Percentiles rank a stretch among this genome's conserved stretches.
These are phyloP conservation scores for Gamsiella multidivaricata DNA, from an alignment of 192 early-diverging fungal genomes.

Conservation along the genomic window DNA sequence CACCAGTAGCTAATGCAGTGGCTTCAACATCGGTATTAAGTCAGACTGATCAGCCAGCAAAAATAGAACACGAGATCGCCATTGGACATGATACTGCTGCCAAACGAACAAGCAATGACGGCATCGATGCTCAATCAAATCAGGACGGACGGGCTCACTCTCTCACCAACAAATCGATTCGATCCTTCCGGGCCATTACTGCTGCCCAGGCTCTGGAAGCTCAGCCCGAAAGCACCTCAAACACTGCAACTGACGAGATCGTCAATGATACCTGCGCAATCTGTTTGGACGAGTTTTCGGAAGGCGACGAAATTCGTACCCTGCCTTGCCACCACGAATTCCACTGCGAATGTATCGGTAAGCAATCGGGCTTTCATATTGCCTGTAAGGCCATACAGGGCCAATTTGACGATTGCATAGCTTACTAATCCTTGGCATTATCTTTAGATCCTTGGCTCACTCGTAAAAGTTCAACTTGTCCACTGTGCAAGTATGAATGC, in stretches of 20 bases:
- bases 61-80: neutral
- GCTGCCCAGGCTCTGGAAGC: slow-evolving; percentile 32
- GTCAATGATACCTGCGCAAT: slow-evolving; percentile 55
- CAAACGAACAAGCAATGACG: neutral
- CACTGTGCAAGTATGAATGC: slow-evolving; percentile 56
- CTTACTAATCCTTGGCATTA: neutral
- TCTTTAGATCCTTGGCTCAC: slow-evolving; percentile 54
- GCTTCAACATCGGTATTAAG: neutral
- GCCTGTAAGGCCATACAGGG: neutral
- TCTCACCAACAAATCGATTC: slow-evolving; percentile 21
- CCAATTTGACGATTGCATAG: no score
- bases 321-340: slow-evolving; percentile 55
- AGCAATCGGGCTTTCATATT: neutral
- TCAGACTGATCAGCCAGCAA: neutral
- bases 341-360: slow-evolving; percentile 57
- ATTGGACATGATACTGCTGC: neutral
- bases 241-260: neutral
- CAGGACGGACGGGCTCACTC: neutral
- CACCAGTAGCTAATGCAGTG: neutral
- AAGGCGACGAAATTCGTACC: slow-evolving; percentile 45
- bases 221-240: neutral
- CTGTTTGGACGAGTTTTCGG: slow-evolving; percentile 54
- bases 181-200: slow-evolving; percentile 24
- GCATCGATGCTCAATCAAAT: neutral
- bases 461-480: slow-evolving; percentile 55